A percentile compares a stretch with the other conserved stretches of the same genome.
Conservation (phyloP, 371 early-diverging fungal genomes). For the Mortierella sp. region DNA sequence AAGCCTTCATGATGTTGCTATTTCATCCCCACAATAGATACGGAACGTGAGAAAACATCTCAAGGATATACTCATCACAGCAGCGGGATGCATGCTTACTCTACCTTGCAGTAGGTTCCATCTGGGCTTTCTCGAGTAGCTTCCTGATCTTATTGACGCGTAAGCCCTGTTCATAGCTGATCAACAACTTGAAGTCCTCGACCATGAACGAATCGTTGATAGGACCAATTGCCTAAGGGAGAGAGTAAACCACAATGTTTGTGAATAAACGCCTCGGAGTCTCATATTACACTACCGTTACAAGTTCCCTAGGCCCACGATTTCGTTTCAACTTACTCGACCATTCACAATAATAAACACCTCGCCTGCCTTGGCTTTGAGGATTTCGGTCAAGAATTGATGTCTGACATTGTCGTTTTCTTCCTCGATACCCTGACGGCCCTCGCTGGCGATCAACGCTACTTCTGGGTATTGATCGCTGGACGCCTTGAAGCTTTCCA, state of each 20-base stretch:
- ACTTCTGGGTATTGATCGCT: conserved; percentile 22
- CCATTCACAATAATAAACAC: conserved; percentile 62
- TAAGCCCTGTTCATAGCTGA: conserved; percentile 56
- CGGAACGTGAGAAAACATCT: background rate
- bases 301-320: too few species aligned
- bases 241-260: too few species aligned
- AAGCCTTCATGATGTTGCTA: conserved; percentile 39
- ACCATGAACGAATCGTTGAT: conserved; percentile 56
- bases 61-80: too few species aligned
- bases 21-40: background rate
- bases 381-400: conserved; percentile 24
- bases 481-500: conserved; percentile 16
- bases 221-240: conserved; percentile 63
- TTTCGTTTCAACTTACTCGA: conserved; percentile 53
- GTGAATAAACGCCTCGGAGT: too few species aligned
- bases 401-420: conserved; percentile 6
- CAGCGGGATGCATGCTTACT: background rate
- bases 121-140: conserved; percentile 34
- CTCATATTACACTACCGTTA: too few species aligned
- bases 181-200: conserved; percentile 63
- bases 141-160: conserved; percentile 55
- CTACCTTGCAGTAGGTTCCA: conserved; percentile 19
- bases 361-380: conserved; percentile 45
- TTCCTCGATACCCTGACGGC: conserved; percentile 28
- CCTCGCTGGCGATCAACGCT: conserved; percentile 30